These are phyloP conservation scores for Canavalia gladiata DNA, from an alignment of 306 rosid species.

Conservation along the genomic window DNA sequence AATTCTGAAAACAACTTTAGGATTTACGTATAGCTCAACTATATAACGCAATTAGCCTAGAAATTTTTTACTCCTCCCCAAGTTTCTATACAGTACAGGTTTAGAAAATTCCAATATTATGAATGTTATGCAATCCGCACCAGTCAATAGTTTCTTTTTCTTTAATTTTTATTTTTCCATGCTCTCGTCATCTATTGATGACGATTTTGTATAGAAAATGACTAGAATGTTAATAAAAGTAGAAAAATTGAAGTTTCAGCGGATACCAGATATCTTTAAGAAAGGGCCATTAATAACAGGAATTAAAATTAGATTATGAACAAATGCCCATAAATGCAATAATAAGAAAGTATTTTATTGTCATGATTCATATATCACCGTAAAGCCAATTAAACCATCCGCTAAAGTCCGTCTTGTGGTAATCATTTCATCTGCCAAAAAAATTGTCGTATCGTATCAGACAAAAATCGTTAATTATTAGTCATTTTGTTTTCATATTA, in stretches of 20 bases:
- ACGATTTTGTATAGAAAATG: background rate
- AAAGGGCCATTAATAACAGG: background rate
- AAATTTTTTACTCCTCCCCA: background rate
- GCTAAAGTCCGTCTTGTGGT: too few relatives aligned
- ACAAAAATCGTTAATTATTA: background rate
- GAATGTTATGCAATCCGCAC: too few relatives aligned
- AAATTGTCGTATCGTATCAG: background rate
- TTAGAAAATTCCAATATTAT: background rate
- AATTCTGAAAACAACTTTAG: background rate
- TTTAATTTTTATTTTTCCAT: background rate
- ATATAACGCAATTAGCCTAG: background rate
- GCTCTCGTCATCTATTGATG: background rate
- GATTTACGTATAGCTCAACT: background rate
- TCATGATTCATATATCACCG: background rate
- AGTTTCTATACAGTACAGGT: background rate
- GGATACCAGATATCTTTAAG: background rate
- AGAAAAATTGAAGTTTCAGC: slow-evolving; percentile 1
- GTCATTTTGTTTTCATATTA: background rate
- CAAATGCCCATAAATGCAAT: background rate
- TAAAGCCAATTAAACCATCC: background rate
- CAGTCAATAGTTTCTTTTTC: too few relatives aligned
- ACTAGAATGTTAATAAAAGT: background rate
- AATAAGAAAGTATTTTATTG: background rate
- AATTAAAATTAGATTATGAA: background rate
- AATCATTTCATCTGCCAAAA: too few relatives aligned